These are phyloP conservation scores for Acanthamoeba sp. DNA, from an alignment of 208 protist genomes.

Conservation along the genomic window DNA sequence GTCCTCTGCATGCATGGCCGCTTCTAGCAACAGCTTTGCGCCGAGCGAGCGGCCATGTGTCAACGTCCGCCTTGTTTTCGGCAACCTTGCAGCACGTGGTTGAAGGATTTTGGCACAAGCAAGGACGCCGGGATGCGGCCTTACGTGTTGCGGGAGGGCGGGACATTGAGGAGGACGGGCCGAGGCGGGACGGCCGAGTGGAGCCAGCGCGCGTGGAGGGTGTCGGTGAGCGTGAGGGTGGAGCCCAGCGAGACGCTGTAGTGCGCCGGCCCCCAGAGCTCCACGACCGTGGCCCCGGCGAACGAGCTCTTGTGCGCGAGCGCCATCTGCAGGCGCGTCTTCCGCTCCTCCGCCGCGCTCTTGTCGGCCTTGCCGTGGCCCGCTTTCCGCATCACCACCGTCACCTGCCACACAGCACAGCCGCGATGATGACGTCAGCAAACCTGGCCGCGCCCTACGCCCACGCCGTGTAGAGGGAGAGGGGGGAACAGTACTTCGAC, in stretches of 20 bases:
- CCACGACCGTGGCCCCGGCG: not conserved
- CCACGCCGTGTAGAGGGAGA: too few species aligned
- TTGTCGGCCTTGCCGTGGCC: not conserved
- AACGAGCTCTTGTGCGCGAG: not conserved
- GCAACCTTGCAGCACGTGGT: not conserved
- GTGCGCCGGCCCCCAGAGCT: slow-evolving; percentile 17
- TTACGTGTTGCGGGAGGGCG: not conserved
- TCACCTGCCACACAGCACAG: not conserved
- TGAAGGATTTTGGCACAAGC: too few species aligned
- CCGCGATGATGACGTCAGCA: not conserved
- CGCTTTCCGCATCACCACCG: not conserved
- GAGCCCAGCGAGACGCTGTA: not conserved
- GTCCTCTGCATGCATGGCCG: too few species aligned
- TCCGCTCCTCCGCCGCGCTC: not conserved
- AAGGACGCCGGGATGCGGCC: too few species aligned
- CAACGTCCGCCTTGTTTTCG: too few species aligned
- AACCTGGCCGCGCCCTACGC: too few species aligned
- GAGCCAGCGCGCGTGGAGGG: slow-evolving; percentile 12
- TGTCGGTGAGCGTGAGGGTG: slow-evolving; percentile 41
- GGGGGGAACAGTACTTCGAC: too few species aligned
- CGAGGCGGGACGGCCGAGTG: not conserved
- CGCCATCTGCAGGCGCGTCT: not conserved
- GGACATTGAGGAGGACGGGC: not conserved
- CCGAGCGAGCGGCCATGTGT: too few species aligned
- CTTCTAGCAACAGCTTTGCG: too few species aligned